Conservation (phyloP, 805 yeast species). For the Zygoascus tannicola region DNA sequence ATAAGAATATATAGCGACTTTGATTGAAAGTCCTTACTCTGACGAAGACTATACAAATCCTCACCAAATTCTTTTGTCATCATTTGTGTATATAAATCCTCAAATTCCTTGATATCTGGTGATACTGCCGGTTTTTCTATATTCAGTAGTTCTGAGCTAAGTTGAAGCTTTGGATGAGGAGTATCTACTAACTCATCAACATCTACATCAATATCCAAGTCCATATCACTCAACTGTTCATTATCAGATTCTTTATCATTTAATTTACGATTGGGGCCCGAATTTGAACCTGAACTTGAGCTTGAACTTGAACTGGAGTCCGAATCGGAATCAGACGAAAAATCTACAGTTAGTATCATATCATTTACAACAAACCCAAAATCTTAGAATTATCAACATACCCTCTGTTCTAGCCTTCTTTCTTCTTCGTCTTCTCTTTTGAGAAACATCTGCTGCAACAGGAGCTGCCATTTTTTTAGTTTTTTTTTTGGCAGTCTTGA, state of each 20-base stretch:
- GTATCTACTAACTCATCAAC: background rate
- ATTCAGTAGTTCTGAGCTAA: background rate
- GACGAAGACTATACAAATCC: constrained; percentile 33
- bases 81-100: constrained; percentile 35
- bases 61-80: constrained; percentile 41
- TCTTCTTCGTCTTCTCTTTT: constrained; percentile 14
- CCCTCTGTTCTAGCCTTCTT: constrained; percentile 23
- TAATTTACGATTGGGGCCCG: background rate
- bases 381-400: constrained; percentile 3
- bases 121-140: background rate
- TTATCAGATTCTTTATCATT: constrained; percentile 2
- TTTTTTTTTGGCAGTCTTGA: too few species aligned
- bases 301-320: constrained; percentile 7
- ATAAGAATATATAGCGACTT: constrained; percentile 27
- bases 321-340: constrained; percentile 16
- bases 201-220: constrained; percentile 5
- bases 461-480: too few species aligned
- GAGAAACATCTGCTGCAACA: too few species aligned
- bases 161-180: background rate
- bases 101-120: constrained; percentile 9
- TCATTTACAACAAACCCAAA: background rate
- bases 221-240: constrained; percentile 12
- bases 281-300: constrained; percentile 8
- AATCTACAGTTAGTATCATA: constrained; percentile 9
- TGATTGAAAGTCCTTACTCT: constrained; percentile 34